Percentiles rank a stretch among this genome's conserved stretches.
Evolutionary conservation across 495 filamentous ascomycete genomes (phyloP).

Genomic region (Penicillium subrubescens): DNA sequence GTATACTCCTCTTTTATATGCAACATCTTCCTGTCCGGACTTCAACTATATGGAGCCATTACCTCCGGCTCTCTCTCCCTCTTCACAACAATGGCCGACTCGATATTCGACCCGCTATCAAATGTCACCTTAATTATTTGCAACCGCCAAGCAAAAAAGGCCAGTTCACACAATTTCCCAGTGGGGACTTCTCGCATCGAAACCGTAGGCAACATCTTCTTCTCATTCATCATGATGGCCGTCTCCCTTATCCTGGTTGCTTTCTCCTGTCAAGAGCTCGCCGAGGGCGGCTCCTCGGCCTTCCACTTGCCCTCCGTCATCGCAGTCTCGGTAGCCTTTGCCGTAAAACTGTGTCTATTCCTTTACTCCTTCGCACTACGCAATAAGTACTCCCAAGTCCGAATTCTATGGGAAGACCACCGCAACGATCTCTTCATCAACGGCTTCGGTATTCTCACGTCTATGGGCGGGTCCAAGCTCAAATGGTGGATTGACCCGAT

Average conservation of each 20-base stretch:
- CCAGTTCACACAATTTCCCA: neutral
- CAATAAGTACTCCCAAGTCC: constrained; percentile 6
- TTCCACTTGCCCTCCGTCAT: neutral
- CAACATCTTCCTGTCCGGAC: neutral
- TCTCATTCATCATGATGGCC: neutral
- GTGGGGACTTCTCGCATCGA: neutral
- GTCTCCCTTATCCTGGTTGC: neutral
- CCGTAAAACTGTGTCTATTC: neutral
- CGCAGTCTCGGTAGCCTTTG: neutral
- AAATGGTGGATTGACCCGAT: constrained; percentile 12
- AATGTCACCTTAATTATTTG: neutral
- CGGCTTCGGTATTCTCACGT: constrained; percentile 8
- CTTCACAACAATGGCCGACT: constrained; percentile 1
- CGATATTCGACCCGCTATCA: neutral
- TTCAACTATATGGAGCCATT: neutral
- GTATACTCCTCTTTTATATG: neutral
- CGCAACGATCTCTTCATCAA: constrained; percentile 8
- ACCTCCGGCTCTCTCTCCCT: neutral
- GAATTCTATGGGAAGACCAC: constrained; percentile 4
- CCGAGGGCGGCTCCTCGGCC: neutral
- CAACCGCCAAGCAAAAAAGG: neutral
- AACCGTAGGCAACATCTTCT: neutral
- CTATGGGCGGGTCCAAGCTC: constrained; percentile 5
- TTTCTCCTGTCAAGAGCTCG: neutral
- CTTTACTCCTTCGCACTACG: constrained; percentile 1